phyloP scores from a whole-genome alignment of 2,329 filamentous ascomycete species.

The Xylaria arbuscula region DNA sequence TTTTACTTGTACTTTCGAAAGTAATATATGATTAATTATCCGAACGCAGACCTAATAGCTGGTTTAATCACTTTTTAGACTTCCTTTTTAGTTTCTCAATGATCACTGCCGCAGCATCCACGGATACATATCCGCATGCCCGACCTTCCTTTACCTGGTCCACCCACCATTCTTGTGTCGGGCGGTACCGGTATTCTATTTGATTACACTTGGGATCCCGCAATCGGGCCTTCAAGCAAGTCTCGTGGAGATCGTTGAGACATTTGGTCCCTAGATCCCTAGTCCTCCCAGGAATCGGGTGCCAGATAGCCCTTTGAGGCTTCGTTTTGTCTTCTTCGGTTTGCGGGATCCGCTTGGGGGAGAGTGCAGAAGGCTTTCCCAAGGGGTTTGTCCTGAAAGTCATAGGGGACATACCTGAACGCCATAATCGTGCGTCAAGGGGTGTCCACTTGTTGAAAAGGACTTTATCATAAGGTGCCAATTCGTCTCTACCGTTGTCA shows the following conservation, averaged over 20 bases:
- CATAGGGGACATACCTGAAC: conserved; percentile 31
- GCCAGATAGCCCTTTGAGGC: conserved; percentile 57
- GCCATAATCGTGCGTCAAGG: conserved; percentile 45
- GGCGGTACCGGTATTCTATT: conserved; percentile 57
- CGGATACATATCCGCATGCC: conserved; percentile 61
- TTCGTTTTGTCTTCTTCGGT: conserved; percentile 44
- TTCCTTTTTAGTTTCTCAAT: conserved; percentile 18
- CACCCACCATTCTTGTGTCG: conserved; percentile 65
- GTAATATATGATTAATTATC: no score
- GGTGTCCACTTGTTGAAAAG: conserved; percentile 53
- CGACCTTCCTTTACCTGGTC: conserved; percentile 60
- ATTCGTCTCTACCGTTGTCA: conserved; percentile 47
- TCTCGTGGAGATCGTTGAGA: conserved; percentile 59
- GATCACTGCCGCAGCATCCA: conserved; percentile 58
- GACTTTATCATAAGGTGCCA: conserved; percentile 51
- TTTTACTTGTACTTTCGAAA: no score
- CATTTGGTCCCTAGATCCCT: conserved; percentile 49
- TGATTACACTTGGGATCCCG: conserved; percentile 34
- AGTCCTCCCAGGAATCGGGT: conserved; percentile 55
- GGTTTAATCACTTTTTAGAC: neutral
- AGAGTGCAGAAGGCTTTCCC: conserved; percentile 15
- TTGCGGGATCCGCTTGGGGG: conserved; percentile 36
- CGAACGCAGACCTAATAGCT: no score
- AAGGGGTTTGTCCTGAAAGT: conserved; percentile 2
- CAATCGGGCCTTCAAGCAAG: conserved; percentile 46